These are phyloP conservation scores for Colletotrichum acutatum DNA, from an alignment of 2,329 filamentous ascomycete genomes.

Conservation along the genomic window DNA sequence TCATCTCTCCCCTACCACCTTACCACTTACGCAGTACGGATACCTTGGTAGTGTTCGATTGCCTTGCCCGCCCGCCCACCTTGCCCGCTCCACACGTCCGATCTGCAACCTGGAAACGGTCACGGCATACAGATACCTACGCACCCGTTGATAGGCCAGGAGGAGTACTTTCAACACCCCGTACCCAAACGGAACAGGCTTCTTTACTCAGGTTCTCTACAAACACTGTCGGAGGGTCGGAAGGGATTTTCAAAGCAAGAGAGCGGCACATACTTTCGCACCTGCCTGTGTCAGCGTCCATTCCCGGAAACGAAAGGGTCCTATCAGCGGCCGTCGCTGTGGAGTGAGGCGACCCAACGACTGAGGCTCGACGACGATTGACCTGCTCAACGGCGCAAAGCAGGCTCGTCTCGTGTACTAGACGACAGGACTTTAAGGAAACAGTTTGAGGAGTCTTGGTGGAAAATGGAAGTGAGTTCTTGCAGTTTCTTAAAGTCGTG, in stretches of 20 bases:
- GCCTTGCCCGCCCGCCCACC: conserved; percentile 20
- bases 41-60: conserved; percentile 10
- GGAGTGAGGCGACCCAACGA: not conserved
- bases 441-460: not conserved
- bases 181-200: not conserved
- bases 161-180: not conserved
- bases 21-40: not conserved
- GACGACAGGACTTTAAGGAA: not conserved
- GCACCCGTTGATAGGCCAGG: conserved; percentile 21
- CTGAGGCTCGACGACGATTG: not conserved
- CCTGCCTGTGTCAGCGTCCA: not conserved
- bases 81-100: conserved; percentile 26
- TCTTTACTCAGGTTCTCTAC: not conserved
- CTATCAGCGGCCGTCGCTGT: not conserved
- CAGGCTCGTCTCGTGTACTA: not conserved
- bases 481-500: conserved; percentile 7
- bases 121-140: conserved; percentile 9
- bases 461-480: conserved; percentile 30
- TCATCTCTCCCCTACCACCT: conserved; percentile 8
- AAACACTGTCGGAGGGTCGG: not conserved
- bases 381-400: not conserved
- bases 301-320: not conserved
- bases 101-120: not conserved
- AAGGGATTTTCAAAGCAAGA: not conserved
- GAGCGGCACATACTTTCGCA: not conserved